These are phyloP conservation scores for Talaromyces funiculosus DNA, from an alignment of 2,329 filamentous ascomycete genomes.

Conservation along the genomic window DNA sequence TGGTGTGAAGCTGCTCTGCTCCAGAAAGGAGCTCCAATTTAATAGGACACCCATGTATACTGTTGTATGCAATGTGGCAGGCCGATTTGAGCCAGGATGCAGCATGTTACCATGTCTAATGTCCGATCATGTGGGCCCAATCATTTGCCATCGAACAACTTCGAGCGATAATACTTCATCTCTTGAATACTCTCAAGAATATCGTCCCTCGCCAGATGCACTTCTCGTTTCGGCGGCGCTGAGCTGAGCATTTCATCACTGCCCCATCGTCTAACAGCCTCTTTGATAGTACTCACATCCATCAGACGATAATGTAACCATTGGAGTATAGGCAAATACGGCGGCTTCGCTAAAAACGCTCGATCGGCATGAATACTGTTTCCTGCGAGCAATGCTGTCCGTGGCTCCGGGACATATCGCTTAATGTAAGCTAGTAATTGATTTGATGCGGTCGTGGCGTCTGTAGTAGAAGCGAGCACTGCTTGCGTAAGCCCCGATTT, in stretches of 20 bases:
- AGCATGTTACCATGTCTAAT: not conserved
- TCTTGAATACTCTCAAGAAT: slow-evolving; percentile 94
- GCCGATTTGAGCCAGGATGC: not conserved
- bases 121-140: not conserved
- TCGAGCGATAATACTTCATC: slow-evolving; percentile 72
- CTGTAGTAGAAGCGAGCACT: slow-evolving; percentile 67
- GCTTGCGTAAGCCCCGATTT: slow-evolving; percentile 73
- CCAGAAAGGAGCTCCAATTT: not conserved
- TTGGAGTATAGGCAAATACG: slow-evolving; percentile 67
- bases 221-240: slow-evolving; percentile 65
- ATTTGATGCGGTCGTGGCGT: slow-evolving; percentile 64
- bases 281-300: slow-evolving; percentile 89
- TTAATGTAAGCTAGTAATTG: slow-evolving; percentile 74
- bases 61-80: not conserved
- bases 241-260: slow-evolving; percentile 53
- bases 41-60: not conserved
- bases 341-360: slow-evolving; percentile 67
- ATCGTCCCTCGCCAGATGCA: slow-evolving; percentile 80
- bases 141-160: slow-evolving; percentile 52
- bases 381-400: slow-evolving; percentile 71
- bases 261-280: slow-evolving; percentile 79
- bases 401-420: slow-evolving; percentile 59
- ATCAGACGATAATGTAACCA: slow-evolving; percentile 85
- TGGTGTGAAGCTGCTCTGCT: not conserved
- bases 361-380: slow-evolving; percentile 91